Percentiles rank a stretch among this genome's conserved stretches.
Conservation (phyloP, 169 alveolate genomes). For the Cardiosporidium cionae region DNA sequence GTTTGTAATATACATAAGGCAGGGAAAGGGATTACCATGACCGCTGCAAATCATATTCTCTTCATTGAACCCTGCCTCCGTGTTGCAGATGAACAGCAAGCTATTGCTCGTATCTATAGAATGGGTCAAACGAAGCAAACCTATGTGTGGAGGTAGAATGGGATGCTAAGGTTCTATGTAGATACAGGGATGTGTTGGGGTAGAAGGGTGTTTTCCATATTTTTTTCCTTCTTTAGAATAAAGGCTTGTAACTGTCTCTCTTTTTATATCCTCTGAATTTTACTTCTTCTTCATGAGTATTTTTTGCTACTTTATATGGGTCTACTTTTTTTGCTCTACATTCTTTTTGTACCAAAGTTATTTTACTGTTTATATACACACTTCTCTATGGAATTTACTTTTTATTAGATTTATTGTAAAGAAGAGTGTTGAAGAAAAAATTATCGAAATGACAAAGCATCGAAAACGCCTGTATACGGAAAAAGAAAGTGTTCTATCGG, state of each 20-base stretch:
- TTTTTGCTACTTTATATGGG: no score
- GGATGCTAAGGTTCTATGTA: background rate
- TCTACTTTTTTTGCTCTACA: no score
- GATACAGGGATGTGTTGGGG: background rate
- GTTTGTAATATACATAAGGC: conserved; percentile 21
- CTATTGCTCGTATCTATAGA: conserved; percentile 45
- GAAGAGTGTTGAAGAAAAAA: conserved; percentile 26
- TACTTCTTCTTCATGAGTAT: no score
- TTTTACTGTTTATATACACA: background rate
- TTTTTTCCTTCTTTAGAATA: no score
- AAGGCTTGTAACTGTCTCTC: no score
- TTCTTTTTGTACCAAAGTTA: no score
- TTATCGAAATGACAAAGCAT: conserved; percentile 7
- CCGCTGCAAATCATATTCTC: conserved; percentile 45
- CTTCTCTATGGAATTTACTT: background rate
- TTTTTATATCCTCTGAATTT: no score
- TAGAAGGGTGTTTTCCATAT: no score
- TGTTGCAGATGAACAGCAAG: conserved; percentile 46
- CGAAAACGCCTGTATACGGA: background rate
- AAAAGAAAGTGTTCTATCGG: conserved; percentile 7
- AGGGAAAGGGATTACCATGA: conserved; percentile 47
- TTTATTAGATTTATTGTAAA: conserved; percentile 21
- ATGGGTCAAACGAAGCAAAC: conserved; percentile 47
- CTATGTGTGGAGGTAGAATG: conserved; percentile 37
- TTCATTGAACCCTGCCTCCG: conserved; percentile 35